These are phyloP conservation scores for Chlorella sp. DNA, from an alignment of 139 green algal species.

Conservation along the genomic window DNA sequence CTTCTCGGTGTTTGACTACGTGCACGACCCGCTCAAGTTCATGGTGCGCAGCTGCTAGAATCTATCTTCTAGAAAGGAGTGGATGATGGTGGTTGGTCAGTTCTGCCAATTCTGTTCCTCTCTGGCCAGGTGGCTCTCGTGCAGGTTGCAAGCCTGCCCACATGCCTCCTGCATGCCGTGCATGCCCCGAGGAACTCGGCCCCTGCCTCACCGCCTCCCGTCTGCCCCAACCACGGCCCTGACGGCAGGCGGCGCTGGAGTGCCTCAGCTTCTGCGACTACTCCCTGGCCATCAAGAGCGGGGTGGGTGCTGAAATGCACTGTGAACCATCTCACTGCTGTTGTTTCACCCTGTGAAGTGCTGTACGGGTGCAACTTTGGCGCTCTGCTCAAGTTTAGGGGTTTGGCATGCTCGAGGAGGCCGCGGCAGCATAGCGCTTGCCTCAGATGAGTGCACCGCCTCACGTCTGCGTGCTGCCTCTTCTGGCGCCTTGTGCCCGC, in stretches of 20 bases:
- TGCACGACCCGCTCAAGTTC: slow-evolving; percentile 66
- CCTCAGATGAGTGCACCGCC: too few species aligned
- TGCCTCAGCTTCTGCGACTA: slow-evolving; percentile 83
- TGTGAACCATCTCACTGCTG: too few species aligned
- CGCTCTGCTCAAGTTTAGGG: too few species aligned
- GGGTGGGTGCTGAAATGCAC: neutral
- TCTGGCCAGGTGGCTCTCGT: too few species aligned
- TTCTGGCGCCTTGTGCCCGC: neutral
- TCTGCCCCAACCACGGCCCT: neutral
- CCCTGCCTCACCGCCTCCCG: neutral
- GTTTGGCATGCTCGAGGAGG: too few species aligned
- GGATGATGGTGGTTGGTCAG: neutral
- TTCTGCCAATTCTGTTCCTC: too few species aligned
- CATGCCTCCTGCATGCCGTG: too few species aligned
- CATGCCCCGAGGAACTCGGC: too few species aligned
- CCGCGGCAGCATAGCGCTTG: too few species aligned
- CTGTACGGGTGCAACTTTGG: too few species aligned
- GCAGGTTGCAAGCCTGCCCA: too few species aligned
- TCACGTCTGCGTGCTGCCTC: neutral
- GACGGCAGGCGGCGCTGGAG: slow-evolving; percentile 67
- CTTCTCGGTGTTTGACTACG: slow-evolving; percentile 65
- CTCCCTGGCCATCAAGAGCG: slow-evolving; percentile 83
- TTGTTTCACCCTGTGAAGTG: too few species aligned
- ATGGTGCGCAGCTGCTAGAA: neutral
- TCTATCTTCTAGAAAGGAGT: neutral